Evolutionary conservation across 2,329 filamentous ascomycete genomes (phyloP), one percentile per base, ranked within the genome.

Genomic region (Penicillium sp.): DNA sequence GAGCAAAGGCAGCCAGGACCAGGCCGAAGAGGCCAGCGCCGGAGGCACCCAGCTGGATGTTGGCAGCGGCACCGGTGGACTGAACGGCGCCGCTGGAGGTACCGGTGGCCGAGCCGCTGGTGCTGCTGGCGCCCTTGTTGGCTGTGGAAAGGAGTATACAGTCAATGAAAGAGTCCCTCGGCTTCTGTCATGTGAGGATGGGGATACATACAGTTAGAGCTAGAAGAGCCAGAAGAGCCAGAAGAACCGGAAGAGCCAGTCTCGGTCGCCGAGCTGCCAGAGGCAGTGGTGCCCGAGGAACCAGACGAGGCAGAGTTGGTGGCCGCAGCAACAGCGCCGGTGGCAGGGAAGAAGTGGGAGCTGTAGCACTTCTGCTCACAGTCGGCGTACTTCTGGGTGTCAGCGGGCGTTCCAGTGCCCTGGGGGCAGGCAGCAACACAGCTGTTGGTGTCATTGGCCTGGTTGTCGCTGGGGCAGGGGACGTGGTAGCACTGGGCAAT

Each of bases 351-450:
- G 77, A 82, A 84, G 69, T 80, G 73, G 62, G 75, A 79, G 70
- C 71, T 76, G 73, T 81, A 81, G 76, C 84, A 86, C 60, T 70
- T 68, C 55, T 80, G 74, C 69, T 82, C 77, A 72, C 84, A 86
- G 52, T 76, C 64, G 62, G 78, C 76, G 66, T 81, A 85, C 60
- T 73, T 73, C 55, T 79, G 64, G 37, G 79, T 81, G 61, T 80
- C 82, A 13, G 71, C 72, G 3, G 78, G 70, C 33, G 79, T 76
- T 48, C 83, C 83, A 64, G 79, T 77, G 57, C 83, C 83, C 76
- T 85, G 82, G 59, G 81, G 79, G 71, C 84, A 86, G 56, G 79
- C 76, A 49, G 77, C 77, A 51, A 82, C 82, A 68, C 84, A 86
- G 52, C 78, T 73, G 69, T 77, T 83, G 70, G 82, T 85, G 60